Evolutionary conservation across 2,329 filamentous ascomycete species (phyloP), one percentile per base, ranked within the genome.

Genomic region (Penicillium sp.): DNA sequence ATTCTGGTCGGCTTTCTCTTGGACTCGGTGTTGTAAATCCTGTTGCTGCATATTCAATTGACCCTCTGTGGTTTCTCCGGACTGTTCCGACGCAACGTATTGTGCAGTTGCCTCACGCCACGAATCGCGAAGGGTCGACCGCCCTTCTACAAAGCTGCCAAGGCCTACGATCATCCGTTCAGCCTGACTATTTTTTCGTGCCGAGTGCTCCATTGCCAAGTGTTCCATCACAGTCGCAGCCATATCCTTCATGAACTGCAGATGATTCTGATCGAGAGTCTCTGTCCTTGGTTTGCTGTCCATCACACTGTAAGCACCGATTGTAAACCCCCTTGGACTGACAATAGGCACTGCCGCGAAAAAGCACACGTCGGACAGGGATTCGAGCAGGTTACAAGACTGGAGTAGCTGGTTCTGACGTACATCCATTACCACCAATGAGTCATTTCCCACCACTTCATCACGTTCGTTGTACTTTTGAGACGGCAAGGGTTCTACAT

Each of bases 281-380:
- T 13, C 51, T 1, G 47, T 34, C 8, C 81, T 77, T 0, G 79
- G 76, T 27, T 75, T 72, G 46, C 81, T 77, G 58, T 86, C 84
- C 2, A 83, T 74, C 1, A 87, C 79, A 43, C 78, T 77, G 55
- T 82, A 84, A 2, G 77, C 77, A n/a, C 85, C 85, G 48, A 88
- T 84, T 27, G 74, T 74, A 52, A 79, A 76, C 19, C 81, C 78
- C 35, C 76, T 76, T 0, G 76, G 78, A 9, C 81, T 83, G 26
- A 78, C 73, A 42, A 88, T 83, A 0, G 84, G 84, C 0, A 86
- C 83, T 4, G 76, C 79, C 5, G 78, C 79, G 53, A 82, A 81
- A 63, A 83, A 84, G 19, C 68, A 65, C 7, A 75, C 55, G 19
- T 70, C 57, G 0, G 70, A 65, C 7, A 63, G 45, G 3, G 56